Evolutionary conservation across 208 protist species (phyloP).

Genomic region (Tritrichomonas foetus): DNA sequence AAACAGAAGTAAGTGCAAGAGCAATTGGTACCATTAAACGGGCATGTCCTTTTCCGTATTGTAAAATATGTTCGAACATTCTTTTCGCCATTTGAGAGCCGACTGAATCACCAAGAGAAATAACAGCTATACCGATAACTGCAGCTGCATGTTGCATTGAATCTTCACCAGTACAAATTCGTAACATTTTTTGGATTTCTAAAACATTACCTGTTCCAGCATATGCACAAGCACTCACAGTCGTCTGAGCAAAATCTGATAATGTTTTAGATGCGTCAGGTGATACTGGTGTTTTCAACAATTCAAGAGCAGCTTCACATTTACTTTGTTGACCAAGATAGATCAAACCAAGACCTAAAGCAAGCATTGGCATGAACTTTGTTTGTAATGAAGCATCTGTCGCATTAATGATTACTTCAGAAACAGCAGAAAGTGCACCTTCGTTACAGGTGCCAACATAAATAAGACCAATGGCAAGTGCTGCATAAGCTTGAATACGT

Average conservation of each 20-base stretch:
- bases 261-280: slow-evolving; percentile 62
- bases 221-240: slow-evolving; percentile 91
- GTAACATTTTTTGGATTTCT: slow-evolving; percentile 62
- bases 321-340: slow-evolving; percentile 69
- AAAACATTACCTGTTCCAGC: slow-evolving; percentile 96
- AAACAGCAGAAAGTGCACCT: slow-evolving; percentile 74
- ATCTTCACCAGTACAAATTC: slow-evolving; percentile 29
- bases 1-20: slow-evolving; percentile 85
- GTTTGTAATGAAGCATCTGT: neutral
- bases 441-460: slow-evolving; percentile 86
- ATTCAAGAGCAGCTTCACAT: slow-evolving; percentile 79
- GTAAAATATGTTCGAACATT: slow-evolving; percentile 87
- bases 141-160: slow-evolving; percentile 71
- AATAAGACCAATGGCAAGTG: slow-evolving; percentile 82
- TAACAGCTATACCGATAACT: slow-evolving; percentile 89
- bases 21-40: slow-evolving; percentile 90
- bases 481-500: slow-evolving; percentile 63
- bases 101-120: slow-evolving; percentile 92
- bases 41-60: slow-evolving; percentile 68
- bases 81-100: slow-evolving; percentile 90
- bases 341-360: slow-evolving; percentile 50
- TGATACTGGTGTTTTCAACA: slow-evolving; percentile 66
- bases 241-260: slow-evolving; percentile 75
- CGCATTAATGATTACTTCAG: slow-evolving; percentile 13
- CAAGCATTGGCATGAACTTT: slow-evolving; percentile 37